These are phyloP conservation scores for Artemisia annua DNA, from an alignment of 129 eudicot species.

Conservation along the genomic window DNA sequence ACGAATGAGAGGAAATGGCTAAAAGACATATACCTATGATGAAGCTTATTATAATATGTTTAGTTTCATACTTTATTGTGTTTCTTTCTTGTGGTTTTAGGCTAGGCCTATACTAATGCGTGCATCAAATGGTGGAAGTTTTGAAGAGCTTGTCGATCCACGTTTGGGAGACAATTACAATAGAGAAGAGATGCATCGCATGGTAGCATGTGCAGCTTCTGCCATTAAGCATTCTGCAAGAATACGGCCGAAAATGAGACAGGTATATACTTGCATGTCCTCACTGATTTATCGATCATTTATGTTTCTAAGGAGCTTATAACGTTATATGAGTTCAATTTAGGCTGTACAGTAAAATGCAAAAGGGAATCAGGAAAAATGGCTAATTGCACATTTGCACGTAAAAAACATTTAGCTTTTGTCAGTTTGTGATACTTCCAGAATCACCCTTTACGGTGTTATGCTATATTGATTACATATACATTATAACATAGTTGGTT, in stretches of 20 bases:
- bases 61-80: neutral
- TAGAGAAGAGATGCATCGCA: slow-evolving; percentile 5
- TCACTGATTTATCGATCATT: no score
- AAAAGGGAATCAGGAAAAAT: no score
- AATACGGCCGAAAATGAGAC: slow-evolving; percentile 7
- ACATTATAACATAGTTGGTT: no score
- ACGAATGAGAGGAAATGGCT: neutral
- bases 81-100: neutral
- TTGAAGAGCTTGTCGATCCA: slow-evolving; percentile 4
- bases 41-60: neutral
- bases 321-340: no score
- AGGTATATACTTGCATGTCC: neutral
- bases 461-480: no score
- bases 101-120: slow-evolving; percentile 17
- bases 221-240: slow-evolving; percentile 7
- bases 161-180: neutral
- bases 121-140: slow-evolving; percentile 9
- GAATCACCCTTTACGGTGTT: no score
- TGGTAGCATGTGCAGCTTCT: slow-evolving; percentile 4
- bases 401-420: no score
- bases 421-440: no score
- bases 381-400: no score
- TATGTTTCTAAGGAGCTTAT: no score
- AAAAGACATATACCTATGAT: neutral
- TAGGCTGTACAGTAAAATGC: no score